These are phyloP conservation scores for Favolaschia claudopus DNA, from an alignment of 768 basidiomycete genomes.

Conservation along the genomic window DNA sequence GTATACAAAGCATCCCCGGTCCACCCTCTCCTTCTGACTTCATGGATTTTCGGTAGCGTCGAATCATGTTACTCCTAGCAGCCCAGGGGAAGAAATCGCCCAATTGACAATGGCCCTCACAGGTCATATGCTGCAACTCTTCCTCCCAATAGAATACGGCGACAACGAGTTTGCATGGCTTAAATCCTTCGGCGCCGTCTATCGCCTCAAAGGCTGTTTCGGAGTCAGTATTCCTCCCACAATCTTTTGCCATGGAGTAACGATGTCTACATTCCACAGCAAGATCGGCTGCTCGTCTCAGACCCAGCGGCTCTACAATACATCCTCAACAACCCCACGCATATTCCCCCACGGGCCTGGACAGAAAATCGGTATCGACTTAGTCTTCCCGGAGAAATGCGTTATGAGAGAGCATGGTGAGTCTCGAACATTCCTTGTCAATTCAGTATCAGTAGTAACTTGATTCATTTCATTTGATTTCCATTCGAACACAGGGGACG, in stretches of 20 bases:
- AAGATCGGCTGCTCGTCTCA: background rate
- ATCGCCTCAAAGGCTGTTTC: background rate
- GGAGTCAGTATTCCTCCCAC: background rate
- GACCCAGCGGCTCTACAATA: background rate
- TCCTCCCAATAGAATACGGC: background rate
- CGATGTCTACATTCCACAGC: background rate
- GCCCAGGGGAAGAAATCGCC: too few relatives aligned
- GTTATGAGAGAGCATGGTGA: too few relatives aligned
- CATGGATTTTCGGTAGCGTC: background rate
- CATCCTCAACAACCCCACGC: background rate
- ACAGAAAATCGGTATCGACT: too few relatives aligned
- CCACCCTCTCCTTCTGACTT: background rate
- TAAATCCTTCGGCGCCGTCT: background rate
- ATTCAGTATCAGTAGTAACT: too few relatives aligned
- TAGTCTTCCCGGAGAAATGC: too few relatives aligned
- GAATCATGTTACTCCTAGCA: too few relatives aligned
- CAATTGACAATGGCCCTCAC: background rate
- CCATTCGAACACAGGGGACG: slow-evolving; percentile 3
- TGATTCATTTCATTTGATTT: background rate
- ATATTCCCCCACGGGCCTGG: slow-evolving; percentile 9
- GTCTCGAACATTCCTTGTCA: too few relatives aligned
- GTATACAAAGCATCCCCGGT: background rate
- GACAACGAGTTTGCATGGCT: background rate
- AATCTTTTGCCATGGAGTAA: background rate
- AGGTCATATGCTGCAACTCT: background rate